These are phyloP conservation scores for Sarocladium kiliense DNA, from an alignment of 2,329 filamentous ascomycete species.

Conservation along the genomic window DNA sequence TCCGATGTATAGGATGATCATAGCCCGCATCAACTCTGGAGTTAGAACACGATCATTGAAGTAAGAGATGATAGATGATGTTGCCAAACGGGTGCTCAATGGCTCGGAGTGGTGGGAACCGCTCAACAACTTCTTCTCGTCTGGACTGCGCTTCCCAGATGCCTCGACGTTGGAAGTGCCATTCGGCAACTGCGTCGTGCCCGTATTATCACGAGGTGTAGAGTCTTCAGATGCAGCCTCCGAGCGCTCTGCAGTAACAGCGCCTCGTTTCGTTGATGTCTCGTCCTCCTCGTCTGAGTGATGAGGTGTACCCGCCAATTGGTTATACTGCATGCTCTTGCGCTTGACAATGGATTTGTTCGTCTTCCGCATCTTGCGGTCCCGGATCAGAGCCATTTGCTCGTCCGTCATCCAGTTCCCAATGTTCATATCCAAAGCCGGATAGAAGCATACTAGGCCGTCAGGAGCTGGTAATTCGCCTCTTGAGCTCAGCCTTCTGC, in stretches of 20 bases:
- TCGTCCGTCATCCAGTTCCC: conserved; percentile 99
- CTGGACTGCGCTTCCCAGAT: neutral
- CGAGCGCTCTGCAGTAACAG: neutral
- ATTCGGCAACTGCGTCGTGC: neutral
- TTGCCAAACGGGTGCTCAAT: conserved; percentile 81
- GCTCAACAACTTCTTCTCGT: conserved; percentile 15
- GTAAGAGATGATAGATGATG: conserved; percentile 96
- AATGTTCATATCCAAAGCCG: conserved; percentile 92
- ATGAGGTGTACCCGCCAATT: conserved; percentile 76
- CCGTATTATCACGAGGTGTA: neutral
- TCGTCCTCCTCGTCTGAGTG: conserved; percentile 71
- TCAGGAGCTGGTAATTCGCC: conserved; percentile 66
- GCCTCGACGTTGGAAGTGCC: neutral
- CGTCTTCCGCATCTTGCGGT: conserved; percentile 69
- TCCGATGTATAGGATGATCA: conserved; percentile 97
- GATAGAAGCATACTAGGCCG: conserved; percentile 82
- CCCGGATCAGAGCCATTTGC: conserved; percentile 90
- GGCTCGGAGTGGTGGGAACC: conserved; percentile 50
- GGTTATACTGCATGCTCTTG: conserved; percentile 85
- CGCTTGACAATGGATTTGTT: conserved; percentile 74
- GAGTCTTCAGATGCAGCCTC: neutral
- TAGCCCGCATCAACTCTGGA: conserved; percentile 97
- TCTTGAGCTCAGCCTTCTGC: conserved; percentile 27
- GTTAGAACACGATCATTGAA: conserved; percentile 93
- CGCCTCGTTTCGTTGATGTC: neutral